Evolutionary conservation across 2,329 filamentous ascomycete species (phyloP).

Genomic region (Aureobasidium sp.): DNA sequence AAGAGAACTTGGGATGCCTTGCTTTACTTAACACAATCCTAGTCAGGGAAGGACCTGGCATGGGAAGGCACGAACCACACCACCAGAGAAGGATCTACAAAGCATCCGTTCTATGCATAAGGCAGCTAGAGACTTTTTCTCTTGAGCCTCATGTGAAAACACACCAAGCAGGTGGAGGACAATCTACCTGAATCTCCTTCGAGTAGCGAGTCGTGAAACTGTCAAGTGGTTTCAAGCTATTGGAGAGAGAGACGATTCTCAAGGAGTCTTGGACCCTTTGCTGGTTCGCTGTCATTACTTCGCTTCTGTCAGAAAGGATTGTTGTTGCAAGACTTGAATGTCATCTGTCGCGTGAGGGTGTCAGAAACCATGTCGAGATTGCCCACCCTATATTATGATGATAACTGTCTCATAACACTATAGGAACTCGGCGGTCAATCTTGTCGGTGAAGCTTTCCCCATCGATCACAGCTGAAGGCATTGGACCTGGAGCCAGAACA

Average conservation of each 20-base stretch:
- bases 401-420: background rate
- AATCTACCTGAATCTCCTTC: conserved; percentile 5
- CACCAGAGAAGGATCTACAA: background rate
- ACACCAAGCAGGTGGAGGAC: background rate
- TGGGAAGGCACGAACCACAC: background rate
- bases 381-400: background rate
- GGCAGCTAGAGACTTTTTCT: background rate
- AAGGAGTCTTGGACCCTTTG: background rate
- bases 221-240: background rate
- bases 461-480: background rate
- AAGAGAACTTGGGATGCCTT: background rate
- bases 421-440: background rate
- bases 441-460: background rate
- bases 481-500: background rate
- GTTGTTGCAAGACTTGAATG: background rate
- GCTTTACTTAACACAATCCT: background rate
- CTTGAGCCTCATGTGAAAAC: background rate
- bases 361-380: background rate
- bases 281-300: background rate
- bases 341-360: background rate
- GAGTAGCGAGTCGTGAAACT: background rate
- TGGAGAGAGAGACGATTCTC: background rate
- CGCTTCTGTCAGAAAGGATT: background rate
- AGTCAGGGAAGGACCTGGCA: too few species aligned
- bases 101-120: background rate